Percentiles rank a stretch among this genome's conserved stretches.
Conservation (phyloP, 495 filamentous ascomycete genomes). For the Sporormia fimetaria region DNA sequence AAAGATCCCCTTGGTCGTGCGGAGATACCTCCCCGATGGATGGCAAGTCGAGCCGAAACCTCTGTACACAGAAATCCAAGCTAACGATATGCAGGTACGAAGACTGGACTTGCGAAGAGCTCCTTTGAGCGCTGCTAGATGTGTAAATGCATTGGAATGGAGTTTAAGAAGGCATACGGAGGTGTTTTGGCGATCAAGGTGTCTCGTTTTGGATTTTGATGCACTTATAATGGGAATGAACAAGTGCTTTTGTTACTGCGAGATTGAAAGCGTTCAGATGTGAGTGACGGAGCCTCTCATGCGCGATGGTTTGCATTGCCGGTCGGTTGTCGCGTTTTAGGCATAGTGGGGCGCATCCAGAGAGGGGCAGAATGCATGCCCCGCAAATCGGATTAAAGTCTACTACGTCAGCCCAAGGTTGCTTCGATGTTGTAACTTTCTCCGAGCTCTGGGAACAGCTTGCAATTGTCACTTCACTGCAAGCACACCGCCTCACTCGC, state of each 20-base stretch:
- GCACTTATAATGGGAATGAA: neutral
- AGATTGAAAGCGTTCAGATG: too few relatives aligned
- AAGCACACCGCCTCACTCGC: slow-evolving; percentile 14
- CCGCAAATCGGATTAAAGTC: too few relatives aligned
- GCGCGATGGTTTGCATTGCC: slow-evolving; percentile 1
- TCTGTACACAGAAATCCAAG: neutral
- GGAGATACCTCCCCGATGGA: slow-evolving; percentile 92
- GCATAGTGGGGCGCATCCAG: slow-evolving; percentile 14
- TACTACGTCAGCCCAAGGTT: too few relatives aligned
- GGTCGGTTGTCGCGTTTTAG: slow-evolving; percentile 21
- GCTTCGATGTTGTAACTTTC: too few relatives aligned
- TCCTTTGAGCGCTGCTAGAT: slow-evolving; percentile 38
- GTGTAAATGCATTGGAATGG: slow-evolving; percentile 13
- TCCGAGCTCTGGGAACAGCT: too few relatives aligned
- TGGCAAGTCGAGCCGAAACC: slow-evolving; percentile 51
- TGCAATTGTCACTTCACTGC: too few relatives aligned
- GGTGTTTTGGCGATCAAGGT: slow-evolving; percentile 12
- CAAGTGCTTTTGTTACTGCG: neutral
- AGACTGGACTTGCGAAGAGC: slow-evolving; percentile 97
- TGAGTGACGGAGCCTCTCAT: slow-evolving; percentile 3
- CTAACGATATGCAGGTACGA: slow-evolving; percentile 61
- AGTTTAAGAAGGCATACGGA: slow-evolving; percentile 13
- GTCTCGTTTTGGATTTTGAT: neutral
- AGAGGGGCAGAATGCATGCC: slow-evolving; percentile 11
- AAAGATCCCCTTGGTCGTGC: slow-evolving; percentile 92